phyloP scores from a whole-genome alignment of 2,329 filamentous ascomycete genomes.

The Dothistroma pini region DNA sequence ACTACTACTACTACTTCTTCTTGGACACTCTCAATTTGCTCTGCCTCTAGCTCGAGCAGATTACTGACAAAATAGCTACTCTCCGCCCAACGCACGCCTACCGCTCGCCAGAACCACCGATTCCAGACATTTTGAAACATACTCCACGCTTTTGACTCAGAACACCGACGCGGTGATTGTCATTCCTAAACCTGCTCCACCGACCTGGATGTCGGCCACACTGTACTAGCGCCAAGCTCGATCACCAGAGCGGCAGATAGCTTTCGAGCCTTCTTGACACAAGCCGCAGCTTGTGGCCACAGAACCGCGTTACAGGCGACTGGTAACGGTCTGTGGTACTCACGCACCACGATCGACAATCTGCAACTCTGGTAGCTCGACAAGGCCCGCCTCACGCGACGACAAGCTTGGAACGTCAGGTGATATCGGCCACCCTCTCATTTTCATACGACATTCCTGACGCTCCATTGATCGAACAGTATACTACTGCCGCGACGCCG shows the following conservation, averaged over 20 bases:
- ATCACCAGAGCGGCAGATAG: conserved; percentile 20
- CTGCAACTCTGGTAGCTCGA: conserved; percentile 21
- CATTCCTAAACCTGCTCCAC: conserved; percentile 30
- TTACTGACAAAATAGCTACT: not conserved
- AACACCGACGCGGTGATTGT: conserved; percentile 26
- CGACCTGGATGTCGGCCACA: conserved; percentile 31
- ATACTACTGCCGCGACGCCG: conserved; percentile 22
- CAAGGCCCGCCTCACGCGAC: conserved; percentile 20
- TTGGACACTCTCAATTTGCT: conserved; percentile 5
- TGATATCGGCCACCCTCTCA: conserved; percentile 11
- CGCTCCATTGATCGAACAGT: conserved; percentile 20
- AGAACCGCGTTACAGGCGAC: conserved; percentile 24
- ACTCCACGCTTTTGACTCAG: conserved; percentile 28
- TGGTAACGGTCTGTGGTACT: conserved; percentile 25
- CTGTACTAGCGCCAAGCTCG: conserved; percentile 24
- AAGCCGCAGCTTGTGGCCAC: conserved; percentile 23
- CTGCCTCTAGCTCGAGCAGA: not conserved
- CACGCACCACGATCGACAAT: conserved; percentile 19
- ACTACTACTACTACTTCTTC: too few relatives aligned
- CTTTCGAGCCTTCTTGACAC: conserved; percentile 24
- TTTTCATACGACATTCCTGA: conserved; percentile 9
- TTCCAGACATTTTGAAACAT: conserved; percentile 22
- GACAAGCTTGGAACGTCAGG: conserved; percentile 20
- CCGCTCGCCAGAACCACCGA: not conserved
- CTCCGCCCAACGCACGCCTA: conserved; percentile 9